These are phyloP conservation scores for Cylindrotheca closterium DNA, from an alignment of 108 stramenopile species.

Conservation along the genomic window DNA sequence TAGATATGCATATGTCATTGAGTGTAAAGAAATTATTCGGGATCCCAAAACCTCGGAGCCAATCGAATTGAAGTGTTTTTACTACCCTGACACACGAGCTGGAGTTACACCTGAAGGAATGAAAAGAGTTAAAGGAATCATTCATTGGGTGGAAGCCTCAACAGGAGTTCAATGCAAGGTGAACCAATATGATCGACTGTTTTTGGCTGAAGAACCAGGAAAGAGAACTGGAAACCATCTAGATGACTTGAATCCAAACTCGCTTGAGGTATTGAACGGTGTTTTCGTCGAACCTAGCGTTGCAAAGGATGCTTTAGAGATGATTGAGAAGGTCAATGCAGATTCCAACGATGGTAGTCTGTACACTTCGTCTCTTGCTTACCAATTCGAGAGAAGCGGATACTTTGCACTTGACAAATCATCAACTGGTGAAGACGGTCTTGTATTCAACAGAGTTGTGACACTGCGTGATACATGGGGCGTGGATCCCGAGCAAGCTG, in stretches of 20 bases:
- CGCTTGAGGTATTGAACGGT: conserved; percentile 58
- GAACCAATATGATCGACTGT: conserved; percentile 88
- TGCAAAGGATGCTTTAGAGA: conserved; percentile 42
- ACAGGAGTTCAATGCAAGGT: conserved; percentile 62
- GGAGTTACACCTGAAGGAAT: conserved; percentile 81
- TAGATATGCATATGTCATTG: conserved; percentile 87
- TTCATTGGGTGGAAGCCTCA: conserved; percentile 88
- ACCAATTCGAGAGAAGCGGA: conserved; percentile 89
- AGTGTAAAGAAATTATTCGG: conserved; percentile 79
- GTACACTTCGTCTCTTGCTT: conserved; percentile 63
- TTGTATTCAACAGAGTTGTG: conserved; percentile 89
- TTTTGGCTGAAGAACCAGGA: conserved; percentile 80
- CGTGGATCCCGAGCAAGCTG: conserved; percentile 20
- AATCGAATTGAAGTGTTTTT: conserved; percentile 69
- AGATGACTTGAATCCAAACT: conserved; percentile 79
- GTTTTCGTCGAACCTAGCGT: conserved; percentile 83
- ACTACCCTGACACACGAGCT: conserved; percentile 77
- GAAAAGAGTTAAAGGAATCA: conserved; percentile 86
- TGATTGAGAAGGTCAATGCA: conserved; percentile 35
- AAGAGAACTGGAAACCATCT: conserved; percentile 78
- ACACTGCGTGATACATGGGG: conserved; percentile 86
- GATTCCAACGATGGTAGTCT: conserved; percentile 13
- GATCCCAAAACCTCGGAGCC: conserved; percentile 73
- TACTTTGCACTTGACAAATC: conserved; percentile 83
- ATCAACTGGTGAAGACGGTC: conserved; percentile 45